Evolutionary conservation across 495 filamentous ascomycete genomes (phyloP).

Genomic region (Podospora pseudopauciseta): DNA sequence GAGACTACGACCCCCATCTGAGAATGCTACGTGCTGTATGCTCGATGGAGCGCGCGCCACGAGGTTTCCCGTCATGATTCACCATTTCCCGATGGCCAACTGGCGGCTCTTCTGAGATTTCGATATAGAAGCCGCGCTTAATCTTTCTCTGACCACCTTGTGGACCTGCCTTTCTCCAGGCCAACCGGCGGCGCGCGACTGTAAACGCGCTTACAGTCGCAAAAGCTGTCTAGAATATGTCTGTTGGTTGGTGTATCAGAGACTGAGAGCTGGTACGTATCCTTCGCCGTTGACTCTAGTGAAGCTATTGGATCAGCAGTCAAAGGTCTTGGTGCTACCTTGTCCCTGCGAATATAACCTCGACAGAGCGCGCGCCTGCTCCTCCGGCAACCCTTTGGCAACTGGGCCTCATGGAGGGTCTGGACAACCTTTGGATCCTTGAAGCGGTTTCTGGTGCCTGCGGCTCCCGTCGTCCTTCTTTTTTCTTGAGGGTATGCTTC

Average conservation of each 20-base stretch:
- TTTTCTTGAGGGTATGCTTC: no score
- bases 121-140: conserved; percentile 18
- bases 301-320: conserved; percentile 25
- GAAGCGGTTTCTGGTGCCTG: neutral
- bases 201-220: conserved; percentile 27
- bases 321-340: conserved; percentile 3
- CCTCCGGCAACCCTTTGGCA: conserved; percentile 7
- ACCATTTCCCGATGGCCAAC: conserved; percentile 4
- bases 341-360: conserved; percentile 18
- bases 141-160: neutral
- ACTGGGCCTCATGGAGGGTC: neutral
- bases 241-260: conserved; percentile 23
- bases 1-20: neutral
- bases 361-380: conserved; percentile 35
- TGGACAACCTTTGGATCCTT: neutral
- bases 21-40: conserved; percentile 1
- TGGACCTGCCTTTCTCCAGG: conserved; percentile 2
- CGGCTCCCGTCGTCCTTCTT: neutral
- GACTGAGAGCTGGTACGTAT: neutral
- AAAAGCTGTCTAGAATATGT: neutral
- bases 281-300: neutral
- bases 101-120: conserved; percentile 13
- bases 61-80: neutral
- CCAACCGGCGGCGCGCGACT: conserved; percentile 28
- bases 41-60: conserved; percentile 21